Percentiles rank a stretch among this genome's conserved stretches.
Evolutionary conservation across 1,284 basidiomycete genomes (phyloP).

Genomic region (Pseudozyma hubeiensis): DNA sequence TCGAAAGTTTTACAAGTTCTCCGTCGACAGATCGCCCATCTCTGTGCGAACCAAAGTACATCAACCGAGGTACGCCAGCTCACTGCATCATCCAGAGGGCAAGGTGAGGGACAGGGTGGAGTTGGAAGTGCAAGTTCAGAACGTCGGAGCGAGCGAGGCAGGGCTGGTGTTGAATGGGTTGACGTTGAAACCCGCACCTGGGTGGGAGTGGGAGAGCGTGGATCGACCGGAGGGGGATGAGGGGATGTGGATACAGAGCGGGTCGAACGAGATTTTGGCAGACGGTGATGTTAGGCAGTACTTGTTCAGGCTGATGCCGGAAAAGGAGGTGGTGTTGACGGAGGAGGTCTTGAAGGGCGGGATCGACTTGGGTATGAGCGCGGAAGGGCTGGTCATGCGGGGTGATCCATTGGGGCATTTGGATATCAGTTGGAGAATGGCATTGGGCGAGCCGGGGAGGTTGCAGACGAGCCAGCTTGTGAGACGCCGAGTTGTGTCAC

Average conservation of each 20-base stretch:
- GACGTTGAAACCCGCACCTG: slow-evolving; percentile 35
- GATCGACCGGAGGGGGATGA: slow-evolving; percentile 25
- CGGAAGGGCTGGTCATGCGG: slow-evolving; percentile 13
- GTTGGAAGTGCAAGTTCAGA: slow-evolving; percentile 67
- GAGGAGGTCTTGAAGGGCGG: background rate
- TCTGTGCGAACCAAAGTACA: slow-evolving; percentile 66
- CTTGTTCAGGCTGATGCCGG: slow-evolving; percentile 51
- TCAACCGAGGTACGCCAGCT: slow-evolving; percentile 32
- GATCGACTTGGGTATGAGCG: slow-evolving; percentile 16
- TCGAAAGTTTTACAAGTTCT: slow-evolving; percentile 65
- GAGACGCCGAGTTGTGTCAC: slow-evolving; percentile 10
- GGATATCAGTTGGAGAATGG: slow-evolving; percentile 64
- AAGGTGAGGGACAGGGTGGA: slow-evolving; percentile 46
- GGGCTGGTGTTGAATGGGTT: slow-evolving; percentile 53
- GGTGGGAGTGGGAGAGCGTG: slow-evolving; percentile 35
- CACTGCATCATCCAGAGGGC: slow-evolving; percentile 37
- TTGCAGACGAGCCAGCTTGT: slow-evolving; percentile 47
- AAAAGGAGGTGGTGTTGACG: background rate
- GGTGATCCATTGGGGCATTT: slow-evolving; percentile 53
- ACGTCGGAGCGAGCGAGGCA: slow-evolving; percentile 36
- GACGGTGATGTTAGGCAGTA: slow-evolving; percentile 64
- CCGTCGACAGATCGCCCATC: slow-evolving; percentile 51
- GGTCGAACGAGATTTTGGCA: slow-evolving; percentile 29
- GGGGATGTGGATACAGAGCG: slow-evolving; percentile 38
- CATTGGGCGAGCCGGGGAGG: slow-evolving; percentile 57